These are phyloP conservation scores for Scedosporium dehoogii DNA, from an alignment of 2,329 filamentous ascomycete species.

Conservation along the genomic window DNA sequence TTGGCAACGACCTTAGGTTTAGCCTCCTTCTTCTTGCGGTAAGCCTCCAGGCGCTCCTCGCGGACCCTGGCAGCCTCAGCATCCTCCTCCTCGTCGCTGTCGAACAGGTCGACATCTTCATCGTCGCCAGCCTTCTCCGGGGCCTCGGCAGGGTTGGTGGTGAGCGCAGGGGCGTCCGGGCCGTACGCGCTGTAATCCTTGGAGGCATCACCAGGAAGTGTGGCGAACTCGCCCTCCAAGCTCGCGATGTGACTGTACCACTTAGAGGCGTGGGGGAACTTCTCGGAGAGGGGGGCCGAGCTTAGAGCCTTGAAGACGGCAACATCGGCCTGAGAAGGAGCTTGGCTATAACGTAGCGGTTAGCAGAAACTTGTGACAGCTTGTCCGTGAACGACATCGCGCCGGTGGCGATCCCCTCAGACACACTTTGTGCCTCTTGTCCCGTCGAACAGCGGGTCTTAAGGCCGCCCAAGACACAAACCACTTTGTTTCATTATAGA, in stretches of 20 bases:
- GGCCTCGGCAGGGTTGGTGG: constrained; percentile 74
- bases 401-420: too few relatives aligned
- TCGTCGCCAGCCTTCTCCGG: constrained; percentile 34
- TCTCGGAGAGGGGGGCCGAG: constrained; percentile 63
- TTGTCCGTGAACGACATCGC: too few relatives aligned
- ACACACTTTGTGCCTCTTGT: constrained; percentile 55
- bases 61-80: constrained; percentile 73
- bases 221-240: constrained; percentile 86
- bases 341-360: constrained; percentile 26
- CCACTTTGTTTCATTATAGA: constrained; percentile 73
- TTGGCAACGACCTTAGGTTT: constrained; percentile 91
- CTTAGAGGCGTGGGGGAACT: constrained; percentile 88
- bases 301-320: constrained; percentile 86
- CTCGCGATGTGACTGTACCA: constrained; percentile 99
- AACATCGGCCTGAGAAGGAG: constrained; percentile 89
- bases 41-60: constrained; percentile 84
- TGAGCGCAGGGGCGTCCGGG: constrained; percentile 67
- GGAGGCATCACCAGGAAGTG: constrained; percentile 81
- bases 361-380: constrained; percentile 4
- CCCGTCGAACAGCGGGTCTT: constrained; percentile 81
- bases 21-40: constrained; percentile 92
- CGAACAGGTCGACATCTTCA: constrained; percentile 83
- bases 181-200: constrained; percentile 87
- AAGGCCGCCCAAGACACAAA: constrained; percentile 92
- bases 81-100: constrained; percentile 87